phyloP scores from a whole-genome alignment of 2,329 filamentous ascomycete species.

The Fusarium duplospermum region DNA sequence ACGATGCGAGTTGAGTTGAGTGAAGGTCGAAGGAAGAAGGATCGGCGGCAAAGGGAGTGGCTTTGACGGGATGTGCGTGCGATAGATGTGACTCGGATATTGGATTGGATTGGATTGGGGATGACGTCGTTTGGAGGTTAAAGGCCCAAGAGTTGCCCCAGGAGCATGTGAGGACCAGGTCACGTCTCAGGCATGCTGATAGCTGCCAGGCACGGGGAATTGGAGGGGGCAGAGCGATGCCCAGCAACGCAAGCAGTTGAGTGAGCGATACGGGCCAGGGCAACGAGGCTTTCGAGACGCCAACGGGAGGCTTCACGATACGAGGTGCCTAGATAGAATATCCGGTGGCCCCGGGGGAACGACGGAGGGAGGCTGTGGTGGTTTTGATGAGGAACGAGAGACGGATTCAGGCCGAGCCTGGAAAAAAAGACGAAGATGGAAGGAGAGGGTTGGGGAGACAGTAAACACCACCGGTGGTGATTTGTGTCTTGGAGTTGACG shows the following conservation, averaged over 20 bases:
- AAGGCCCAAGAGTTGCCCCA: constrained; percentile 26
- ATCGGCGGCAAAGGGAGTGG: constrained; percentile 33
- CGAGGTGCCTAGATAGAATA: constrained; percentile 16
- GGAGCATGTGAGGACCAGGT: constrained; percentile 39
- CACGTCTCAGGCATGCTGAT: constrained; percentile 40
- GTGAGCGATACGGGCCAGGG: neutral
- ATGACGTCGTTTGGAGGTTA: constrained; percentile 33
- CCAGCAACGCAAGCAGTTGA: constrained; percentile 13
- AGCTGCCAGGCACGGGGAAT: constrained; percentile 30
- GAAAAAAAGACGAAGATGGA: constrained; percentile 3
- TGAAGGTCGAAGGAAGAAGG: constrained; percentile 22
- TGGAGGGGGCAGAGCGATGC: constrained; percentile 23
- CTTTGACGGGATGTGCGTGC: constrained; percentile 24
- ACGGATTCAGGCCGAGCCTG: constrained; percentile 15
- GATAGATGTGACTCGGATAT: constrained; percentile 14
- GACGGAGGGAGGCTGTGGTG: neutral
- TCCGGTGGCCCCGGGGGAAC: constrained; percentile 33
- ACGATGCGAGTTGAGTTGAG: constrained; percentile 21
- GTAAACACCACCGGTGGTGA: constrained; percentile 31
- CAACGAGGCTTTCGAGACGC: constrained; percentile 8
- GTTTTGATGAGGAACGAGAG: constrained; percentile 30
- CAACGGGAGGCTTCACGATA: constrained; percentile 30
- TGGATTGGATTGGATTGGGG: constrained; percentile 4
- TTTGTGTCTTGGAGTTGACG: constrained; percentile 6
- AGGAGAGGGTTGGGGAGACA: constrained; percentile 5